Conservation (phyloP, 495 filamentous ascomycete species). For the Parathielavia appendiculata region DNA sequence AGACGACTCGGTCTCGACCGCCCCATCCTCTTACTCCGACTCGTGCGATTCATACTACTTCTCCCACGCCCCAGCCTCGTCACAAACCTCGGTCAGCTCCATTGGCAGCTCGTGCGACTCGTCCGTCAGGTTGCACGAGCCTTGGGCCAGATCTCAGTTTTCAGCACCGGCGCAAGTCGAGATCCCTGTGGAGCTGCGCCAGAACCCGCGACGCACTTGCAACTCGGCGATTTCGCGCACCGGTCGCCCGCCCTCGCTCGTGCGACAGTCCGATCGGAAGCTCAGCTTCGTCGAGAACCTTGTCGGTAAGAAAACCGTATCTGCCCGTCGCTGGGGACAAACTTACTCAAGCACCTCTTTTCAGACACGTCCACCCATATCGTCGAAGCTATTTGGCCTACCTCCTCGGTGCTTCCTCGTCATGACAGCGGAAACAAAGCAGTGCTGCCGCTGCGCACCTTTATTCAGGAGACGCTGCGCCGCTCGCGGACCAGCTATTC, state of each 20-base stretch:
- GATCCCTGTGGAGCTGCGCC: constrained; percentile 63
- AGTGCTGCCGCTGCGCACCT: constrained; percentile 84
- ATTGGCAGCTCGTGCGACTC: constrained; percentile 29
- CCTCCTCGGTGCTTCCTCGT: constrained; percentile 56
- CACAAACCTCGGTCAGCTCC: constrained; percentile 32
- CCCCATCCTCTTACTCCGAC: constrained; percentile 38
- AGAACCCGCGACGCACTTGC: constrained; percentile 75
- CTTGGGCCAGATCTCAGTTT: constrained; percentile 30
- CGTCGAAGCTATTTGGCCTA: constrained; percentile 96
- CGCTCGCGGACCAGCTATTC: constrained; percentile 95
- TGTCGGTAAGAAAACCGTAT: constrained; percentile 72
- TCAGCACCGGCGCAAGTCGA: constrained; percentile 35
- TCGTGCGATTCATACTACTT: constrained; percentile 40
- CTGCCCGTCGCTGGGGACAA: constrained; percentile 15
- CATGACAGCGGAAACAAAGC: constrained; percentile 55
- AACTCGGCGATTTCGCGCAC: constrained; percentile 48
- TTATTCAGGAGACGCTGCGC: constrained; percentile 94
- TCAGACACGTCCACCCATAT: constrained; percentile 94
- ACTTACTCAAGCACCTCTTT: constrained; percentile 29
- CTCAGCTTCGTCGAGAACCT: constrained; percentile 94
- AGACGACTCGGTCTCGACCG: constrained; percentile 37
- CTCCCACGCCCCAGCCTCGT: constrained; percentile 25
- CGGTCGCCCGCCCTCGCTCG: constrained; percentile 71
- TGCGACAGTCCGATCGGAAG: constrained; percentile 90
- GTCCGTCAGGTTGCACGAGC: constrained; percentile 22